Percentiles rank a stretch among this genome's conserved stretches.
These are phyloP conservation scores for Cutaneotrichosporon cavernicola DNA, from an alignment of 1,284 basidiomycete genomes.

Conservation along the genomic window DNA sequence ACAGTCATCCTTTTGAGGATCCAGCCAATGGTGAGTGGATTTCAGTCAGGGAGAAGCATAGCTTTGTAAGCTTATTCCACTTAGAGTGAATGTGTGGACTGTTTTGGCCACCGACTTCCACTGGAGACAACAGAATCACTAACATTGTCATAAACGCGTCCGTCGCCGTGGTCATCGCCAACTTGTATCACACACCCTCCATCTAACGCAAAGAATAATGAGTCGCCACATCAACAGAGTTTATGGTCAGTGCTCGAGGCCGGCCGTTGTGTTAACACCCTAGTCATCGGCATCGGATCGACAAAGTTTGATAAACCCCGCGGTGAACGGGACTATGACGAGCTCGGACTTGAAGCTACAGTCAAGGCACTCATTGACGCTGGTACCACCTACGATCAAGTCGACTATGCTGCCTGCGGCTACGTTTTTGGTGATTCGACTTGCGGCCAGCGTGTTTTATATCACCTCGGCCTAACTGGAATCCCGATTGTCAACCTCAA, in stretches of 20 bases:
- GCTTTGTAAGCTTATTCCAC: neutral
- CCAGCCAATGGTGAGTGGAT: neutral
- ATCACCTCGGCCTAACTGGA: constrained; percentile 29
- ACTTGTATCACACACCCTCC: neutral
- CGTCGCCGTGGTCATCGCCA: neutral
- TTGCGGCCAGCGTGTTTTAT: constrained; percentile 27
- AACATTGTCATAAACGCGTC: neutral
- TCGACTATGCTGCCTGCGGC: constrained; percentile 22
- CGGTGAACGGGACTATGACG: constrained; percentile 25
- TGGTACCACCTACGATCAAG: constrained; percentile 23
- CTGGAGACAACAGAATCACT: too few relatives aligned
- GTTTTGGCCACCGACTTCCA: neutral
- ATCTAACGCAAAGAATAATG: neutral
- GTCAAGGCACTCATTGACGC: constrained; percentile 28
- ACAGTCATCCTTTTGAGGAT: too few relatives aligned
- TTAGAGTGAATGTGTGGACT: neutral
- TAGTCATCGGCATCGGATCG: constrained; percentile 28
- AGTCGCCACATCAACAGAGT: neutral
- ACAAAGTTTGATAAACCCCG: constrained; percentile 31
- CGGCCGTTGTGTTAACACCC: neutral
- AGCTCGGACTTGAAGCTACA: constrained; percentile 24
- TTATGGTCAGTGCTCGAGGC: neutral
- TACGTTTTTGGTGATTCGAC: constrained; percentile 27
- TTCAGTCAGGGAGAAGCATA: neutral
- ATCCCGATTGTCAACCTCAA: constrained; percentile 28